These are phyloP conservation scores for Bryoglossum gracile DNA, from an alignment of 495 filamentous ascomycete genomes.

Conservation along the genomic window DNA sequence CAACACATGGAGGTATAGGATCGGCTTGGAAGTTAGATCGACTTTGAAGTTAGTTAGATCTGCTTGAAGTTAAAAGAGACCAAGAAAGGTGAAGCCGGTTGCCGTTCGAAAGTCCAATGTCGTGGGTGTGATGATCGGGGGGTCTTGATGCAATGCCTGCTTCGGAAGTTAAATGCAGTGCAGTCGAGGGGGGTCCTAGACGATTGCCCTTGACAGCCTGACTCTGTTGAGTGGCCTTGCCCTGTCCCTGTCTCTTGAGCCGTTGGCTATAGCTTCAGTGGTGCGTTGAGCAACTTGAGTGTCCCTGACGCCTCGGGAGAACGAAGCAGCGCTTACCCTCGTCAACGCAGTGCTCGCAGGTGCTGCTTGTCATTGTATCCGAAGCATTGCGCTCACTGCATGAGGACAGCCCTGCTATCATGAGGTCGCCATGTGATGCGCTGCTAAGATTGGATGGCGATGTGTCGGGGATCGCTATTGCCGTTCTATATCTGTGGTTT, in stretches of 20 bases:
- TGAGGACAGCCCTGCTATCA: neutral
- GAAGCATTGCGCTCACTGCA: neutral
- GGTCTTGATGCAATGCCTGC: conserved; percentile 11
- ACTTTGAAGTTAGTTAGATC: no score
- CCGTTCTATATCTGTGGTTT: no score
- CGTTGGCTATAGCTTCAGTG: no score
- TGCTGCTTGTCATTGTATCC: neutral
- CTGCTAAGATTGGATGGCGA: conserved; percentile 3
- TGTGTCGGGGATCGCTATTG: neutral
- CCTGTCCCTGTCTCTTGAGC: no score
- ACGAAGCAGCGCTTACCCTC: conserved; percentile 12
- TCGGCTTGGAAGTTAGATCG: no score
- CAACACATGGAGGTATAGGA: neutral
- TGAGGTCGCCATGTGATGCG: conserved; percentile 8
- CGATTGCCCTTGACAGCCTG: no score
- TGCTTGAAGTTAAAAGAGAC: neutral
- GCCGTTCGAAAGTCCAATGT: neutral
- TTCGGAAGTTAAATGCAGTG: conserved; percentile 17
- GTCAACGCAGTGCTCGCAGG: neutral
- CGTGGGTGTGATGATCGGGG: neutral
- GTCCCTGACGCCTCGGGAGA: neutral
- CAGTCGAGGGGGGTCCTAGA: no score
- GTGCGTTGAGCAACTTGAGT: no score
- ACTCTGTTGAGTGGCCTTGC: no score
- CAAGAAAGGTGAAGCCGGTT: neutral